These are phyloP conservation scores for Byssoonygena ceratinophila DNA, from an alignment of 2,329 filamentous ascomycete genomes.

Conservation along the genomic window DNA sequence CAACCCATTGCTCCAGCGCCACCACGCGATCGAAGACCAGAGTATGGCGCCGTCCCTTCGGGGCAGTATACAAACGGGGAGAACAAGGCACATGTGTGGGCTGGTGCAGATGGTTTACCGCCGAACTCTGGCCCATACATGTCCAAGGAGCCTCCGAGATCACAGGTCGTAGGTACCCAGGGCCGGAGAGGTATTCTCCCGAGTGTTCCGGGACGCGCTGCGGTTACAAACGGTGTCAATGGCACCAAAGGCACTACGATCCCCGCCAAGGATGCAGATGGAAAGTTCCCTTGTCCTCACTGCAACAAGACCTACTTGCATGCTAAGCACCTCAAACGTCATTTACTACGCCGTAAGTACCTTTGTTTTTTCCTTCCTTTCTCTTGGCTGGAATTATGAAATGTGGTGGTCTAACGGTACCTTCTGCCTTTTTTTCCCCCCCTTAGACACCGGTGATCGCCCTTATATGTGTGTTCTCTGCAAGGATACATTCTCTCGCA, in stretches of 20 bases:
- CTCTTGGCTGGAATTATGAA: no score
- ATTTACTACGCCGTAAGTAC: constrained; percentile 85
- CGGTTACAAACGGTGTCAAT: constrained; percentile 52
- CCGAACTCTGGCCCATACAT: constrained; percentile 30
- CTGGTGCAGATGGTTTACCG: constrained; percentile 32
- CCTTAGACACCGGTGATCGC: constrained; percentile 85
- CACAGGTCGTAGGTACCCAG: constrained; percentile 90
- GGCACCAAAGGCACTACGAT: constrained; percentile 70
- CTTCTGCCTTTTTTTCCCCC: constrained; percentile 8
- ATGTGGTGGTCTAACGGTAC: constrained; percentile 11
- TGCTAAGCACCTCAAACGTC: constrained; percentile 93
- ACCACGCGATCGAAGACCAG: constrained; percentile 37
- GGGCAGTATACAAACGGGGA: constrained; percentile 52
- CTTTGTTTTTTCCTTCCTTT: background rate
- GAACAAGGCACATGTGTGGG: constrained; percentile 46
- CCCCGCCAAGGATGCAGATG: constrained; percentile 88
- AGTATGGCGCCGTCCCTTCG: constrained; percentile 60
- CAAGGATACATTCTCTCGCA: constrained; percentile 94
- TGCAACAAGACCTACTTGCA: constrained; percentile 98
- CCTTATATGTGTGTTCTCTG: constrained; percentile 98
- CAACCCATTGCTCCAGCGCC: constrained; percentile 68
- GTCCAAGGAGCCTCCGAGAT: constrained; percentile 41
- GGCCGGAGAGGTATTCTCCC: constrained; percentile 84
- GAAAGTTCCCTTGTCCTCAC: constrained; percentile 95
- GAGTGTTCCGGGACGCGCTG: constrained; percentile 74